phyloP scores from a whole-genome alignment of 805 yeast genomes.

The Wickerhamomyces strasburgensis region DNA sequence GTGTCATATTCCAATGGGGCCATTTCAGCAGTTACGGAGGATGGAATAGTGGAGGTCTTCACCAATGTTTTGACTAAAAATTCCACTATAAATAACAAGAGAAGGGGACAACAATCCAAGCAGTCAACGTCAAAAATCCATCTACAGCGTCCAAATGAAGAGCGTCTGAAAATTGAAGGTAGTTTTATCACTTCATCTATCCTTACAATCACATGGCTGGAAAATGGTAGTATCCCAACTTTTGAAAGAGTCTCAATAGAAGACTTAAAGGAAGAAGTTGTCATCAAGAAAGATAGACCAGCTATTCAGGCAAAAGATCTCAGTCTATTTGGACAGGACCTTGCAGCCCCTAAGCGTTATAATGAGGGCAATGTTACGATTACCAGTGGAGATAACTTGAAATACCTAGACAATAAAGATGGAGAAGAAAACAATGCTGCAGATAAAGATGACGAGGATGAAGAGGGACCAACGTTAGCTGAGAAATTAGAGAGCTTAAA shows the following conservation, averaged over 20 bases:
- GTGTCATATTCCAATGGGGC: slow-evolving; percentile 36
- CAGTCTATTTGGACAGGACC: slow-evolving; percentile 37
- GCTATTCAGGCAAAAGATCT: slow-evolving; percentile 36
- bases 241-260: slow-evolving; percentile 53
- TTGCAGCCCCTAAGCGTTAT: slow-evolving; percentile 51
- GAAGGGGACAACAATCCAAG: slow-evolving; percentile 49
- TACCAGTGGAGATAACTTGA: slow-evolving; percentile 59
- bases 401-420: slow-evolving; percentile 46
- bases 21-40: slow-evolving; percentile 62
- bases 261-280: slow-evolving; percentile 24
- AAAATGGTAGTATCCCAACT: slow-evolving; percentile 50
- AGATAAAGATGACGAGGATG: slow-evolving; percentile 33
- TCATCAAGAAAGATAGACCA: slow-evolving; percentile 36
- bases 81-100: slow-evolving; percentile 36
- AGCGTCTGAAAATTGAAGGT: slow-evolving; percentile 25
- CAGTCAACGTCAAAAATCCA: slow-evolving; percentile 42
- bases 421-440: slow-evolving; percentile 34
- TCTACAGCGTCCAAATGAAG: slow-evolving; percentile 41
- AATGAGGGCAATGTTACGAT: slow-evolving; percentile 58
- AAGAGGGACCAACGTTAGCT: slow-evolving; percentile 47
- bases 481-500: slow-evolving; percentile 42
- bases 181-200: slow-evolving; percentile 28
- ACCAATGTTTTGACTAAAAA: slow-evolving; percentile 42
- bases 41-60: slow-evolving; percentile 71
- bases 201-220: slow-evolving; percentile 55